Evolutionary conservation across 2,329 filamentous ascomycete species (phyloP).

Genomic region (Cytospora piceae): DNA sequence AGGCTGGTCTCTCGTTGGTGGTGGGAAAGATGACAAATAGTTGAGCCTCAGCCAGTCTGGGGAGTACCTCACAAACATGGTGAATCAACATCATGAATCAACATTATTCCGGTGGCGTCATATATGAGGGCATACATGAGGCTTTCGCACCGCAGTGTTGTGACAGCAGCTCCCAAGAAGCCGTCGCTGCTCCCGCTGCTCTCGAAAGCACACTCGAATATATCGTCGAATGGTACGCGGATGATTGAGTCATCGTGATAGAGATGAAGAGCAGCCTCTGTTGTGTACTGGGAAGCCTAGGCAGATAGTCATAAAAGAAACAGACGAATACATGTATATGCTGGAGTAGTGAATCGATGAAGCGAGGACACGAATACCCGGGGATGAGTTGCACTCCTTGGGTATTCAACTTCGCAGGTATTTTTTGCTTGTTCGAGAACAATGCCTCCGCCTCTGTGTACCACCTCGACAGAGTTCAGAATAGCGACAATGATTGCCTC

Average conservation of each 20-base stretch:
- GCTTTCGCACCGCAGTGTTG: not conserved
- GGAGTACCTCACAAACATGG: not conserved
- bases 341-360: no score
- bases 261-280: not conserved
- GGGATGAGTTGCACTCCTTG: no score
- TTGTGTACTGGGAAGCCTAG: not conserved
- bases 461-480: no score
- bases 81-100: not conserved
- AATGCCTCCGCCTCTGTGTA: no score
- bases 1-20: not conserved
- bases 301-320: not conserved
- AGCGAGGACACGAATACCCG: no score
- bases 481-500: no score
- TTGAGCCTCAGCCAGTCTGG: not conserved
- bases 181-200: not conserved
- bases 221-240: not conserved
- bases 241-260: not conserved
- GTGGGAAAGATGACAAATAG: not conserved
- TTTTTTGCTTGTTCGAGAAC: no score
- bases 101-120: not conserved
- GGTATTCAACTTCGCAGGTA: no score
- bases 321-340: not conserved
- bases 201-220: not conserved
- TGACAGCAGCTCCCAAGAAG: not conserved
- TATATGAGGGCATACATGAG: no score